Percentiles rank a stretch among this genome's conserved stretches.
Evolutionary conservation across 768 basidiomycete species (phyloP).

Genomic region (Suillus discolor): DNA sequence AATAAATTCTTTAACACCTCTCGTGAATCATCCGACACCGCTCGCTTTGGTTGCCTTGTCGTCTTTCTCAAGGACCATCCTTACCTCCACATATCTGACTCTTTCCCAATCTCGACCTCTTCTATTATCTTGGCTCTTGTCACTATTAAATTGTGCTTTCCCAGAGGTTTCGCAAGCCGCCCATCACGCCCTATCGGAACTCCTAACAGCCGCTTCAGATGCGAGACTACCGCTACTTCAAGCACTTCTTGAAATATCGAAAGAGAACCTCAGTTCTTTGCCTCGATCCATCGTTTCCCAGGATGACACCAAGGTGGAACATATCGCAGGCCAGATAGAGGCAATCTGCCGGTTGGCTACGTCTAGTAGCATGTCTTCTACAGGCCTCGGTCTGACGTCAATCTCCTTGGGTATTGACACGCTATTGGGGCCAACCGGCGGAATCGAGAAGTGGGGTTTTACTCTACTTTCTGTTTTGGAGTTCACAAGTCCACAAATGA

Average conservation of each 20-base stretch:
- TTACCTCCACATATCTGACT: conserved; percentile 59
- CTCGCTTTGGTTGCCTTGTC: conserved; percentile 61
- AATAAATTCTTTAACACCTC: conserved; percentile 70
- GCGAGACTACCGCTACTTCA: conserved; percentile 51
- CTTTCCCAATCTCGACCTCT: conserved; percentile 70
- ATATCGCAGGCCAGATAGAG: conserved; percentile 66
- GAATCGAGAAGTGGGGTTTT: conserved; percentile 94
- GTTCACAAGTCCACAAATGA: conserved; percentile 57
- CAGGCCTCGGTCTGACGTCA: conserved; percentile 35
- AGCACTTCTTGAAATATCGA: conserved; percentile 61
- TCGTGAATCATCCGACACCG: conserved; percentile 72
- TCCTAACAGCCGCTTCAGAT: conserved; percentile 45
- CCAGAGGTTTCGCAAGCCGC: conserved; percentile 54
- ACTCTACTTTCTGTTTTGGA: conserved; percentile 80
- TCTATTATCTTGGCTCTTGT: conserved; percentile 72
- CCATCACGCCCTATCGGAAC: conserved; percentile 43
- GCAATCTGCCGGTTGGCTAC: conserved; percentile 61
- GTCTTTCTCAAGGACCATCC: conserved; percentile 54
- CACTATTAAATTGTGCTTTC: conserved; percentile 64
- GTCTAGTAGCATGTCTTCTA: conserved; percentile 18
- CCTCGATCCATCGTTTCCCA: conserved; percentile 72
- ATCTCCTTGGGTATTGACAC: conserved; percentile 57
- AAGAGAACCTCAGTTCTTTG: conserved; percentile 65
- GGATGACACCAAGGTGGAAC: conserved; percentile 74
- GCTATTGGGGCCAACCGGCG: conserved; percentile 78